Evolutionary conservation across 306 rosid genomes (phyloP).

Genomic region (Rosa lucieae): DNA sequence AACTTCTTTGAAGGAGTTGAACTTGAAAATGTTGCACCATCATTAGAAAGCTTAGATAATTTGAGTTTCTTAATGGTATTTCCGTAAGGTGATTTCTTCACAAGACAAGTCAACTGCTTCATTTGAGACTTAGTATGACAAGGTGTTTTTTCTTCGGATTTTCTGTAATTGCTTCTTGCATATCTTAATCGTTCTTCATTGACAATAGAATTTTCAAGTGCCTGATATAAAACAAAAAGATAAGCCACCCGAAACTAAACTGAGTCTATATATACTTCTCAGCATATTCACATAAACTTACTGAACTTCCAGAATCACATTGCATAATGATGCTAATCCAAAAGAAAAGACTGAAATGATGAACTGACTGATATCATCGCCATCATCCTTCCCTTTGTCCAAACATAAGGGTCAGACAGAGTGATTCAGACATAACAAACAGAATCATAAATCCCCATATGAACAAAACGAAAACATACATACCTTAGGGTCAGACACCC

Average conservation of each 20-base stretch:
- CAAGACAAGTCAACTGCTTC: neutral
- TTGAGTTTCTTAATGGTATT: neutral
- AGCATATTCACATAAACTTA: slow-evolving; percentile 2
- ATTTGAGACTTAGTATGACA: neutral
- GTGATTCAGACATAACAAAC: neutral
- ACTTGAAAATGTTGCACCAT: neutral
- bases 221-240: slow-evolving; percentile 10
- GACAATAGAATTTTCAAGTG: neutral
- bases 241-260: neutral
- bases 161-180: neutral
- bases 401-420: neutral
- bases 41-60: neutral
- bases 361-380: neutral
- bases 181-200: neutral
- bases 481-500: neutral
- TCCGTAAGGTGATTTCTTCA: neutral
- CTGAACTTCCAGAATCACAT: neutral
- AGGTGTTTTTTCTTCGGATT: slow-evolving; percentile 4
- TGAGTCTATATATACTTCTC: neutral
- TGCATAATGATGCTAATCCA: neutral
- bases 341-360: neutral
- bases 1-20: neutral
- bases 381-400: neutral
- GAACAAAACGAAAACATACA: neutral
- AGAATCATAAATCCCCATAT: neutral